Conservation (phyloP, 495 filamentous ascomycete species). For the Trichoderma gamsii region DNA sequence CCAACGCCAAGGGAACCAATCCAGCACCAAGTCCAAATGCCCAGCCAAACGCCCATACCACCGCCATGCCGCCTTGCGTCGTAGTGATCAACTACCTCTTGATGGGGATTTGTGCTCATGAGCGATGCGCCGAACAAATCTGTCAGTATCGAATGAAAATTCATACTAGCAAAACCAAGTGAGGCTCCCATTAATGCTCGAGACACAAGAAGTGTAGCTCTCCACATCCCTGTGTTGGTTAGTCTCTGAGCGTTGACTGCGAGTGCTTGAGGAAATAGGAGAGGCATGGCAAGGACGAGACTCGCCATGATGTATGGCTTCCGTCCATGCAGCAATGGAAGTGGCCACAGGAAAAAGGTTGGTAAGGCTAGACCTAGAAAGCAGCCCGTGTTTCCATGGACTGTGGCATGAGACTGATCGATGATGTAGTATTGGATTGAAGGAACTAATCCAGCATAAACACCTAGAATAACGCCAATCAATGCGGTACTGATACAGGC, state of each 20-base stretch:
- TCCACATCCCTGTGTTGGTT: constrained; percentile 50
- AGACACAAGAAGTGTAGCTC: constrained; percentile 54
- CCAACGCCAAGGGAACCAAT: constrained; percentile 62
- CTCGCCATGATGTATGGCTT: constrained; percentile 66
- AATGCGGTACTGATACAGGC: constrained; percentile 65
- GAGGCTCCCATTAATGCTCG: constrained; percentile 58
- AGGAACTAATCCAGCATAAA: constrained; percentile 71
- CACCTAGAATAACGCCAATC: constrained; percentile 62
- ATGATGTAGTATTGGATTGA: constrained; percentile 66
- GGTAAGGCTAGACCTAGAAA: constrained; percentile 62
- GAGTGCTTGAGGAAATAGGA: constrained; percentile 69
- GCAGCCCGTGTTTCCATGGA: constrained; percentile 66
- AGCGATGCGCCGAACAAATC: constrained; percentile 70
- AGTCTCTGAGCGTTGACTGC: constrained; percentile 48
- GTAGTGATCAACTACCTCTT: constrained; percentile 55
- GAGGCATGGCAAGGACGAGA: constrained; percentile 58
- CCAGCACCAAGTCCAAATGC: constrained; percentile 69
- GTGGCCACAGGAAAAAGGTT: constrained; percentile 63
- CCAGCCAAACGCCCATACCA: constrained; percentile 71
- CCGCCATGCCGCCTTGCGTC: constrained; percentile 66
- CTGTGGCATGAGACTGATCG: constrained; percentile 57
- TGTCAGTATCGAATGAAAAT: constrained; percentile 60
- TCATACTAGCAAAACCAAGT: constrained; percentile 70
- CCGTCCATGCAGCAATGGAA: constrained; percentile 69
- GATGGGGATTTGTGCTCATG: constrained; percentile 63